Conservation (phyloP, 805 yeast genomes). For the Spencermartinsiella europaea region DNA sequence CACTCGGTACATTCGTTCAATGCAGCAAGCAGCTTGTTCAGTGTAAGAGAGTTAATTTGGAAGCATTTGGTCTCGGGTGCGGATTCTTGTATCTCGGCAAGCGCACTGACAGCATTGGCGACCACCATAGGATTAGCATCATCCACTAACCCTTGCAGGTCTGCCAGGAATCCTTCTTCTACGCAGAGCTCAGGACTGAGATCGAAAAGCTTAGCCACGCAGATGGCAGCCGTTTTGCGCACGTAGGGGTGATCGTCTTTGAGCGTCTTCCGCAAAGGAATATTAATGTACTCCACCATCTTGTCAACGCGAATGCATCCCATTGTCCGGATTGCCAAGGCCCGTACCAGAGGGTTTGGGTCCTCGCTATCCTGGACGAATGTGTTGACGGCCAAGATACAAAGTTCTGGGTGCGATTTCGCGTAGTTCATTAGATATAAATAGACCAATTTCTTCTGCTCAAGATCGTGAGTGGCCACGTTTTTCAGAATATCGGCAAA, state of each 20-base stretch:
- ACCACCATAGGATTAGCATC: slow-evolving; percentile 97
- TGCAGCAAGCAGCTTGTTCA: slow-evolving; percentile 65
- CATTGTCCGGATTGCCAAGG: slow-evolving; percentile 97
- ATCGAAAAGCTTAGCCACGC: slow-evolving; percentile 93
- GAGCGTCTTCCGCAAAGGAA: slow-evolving; percentile 79
- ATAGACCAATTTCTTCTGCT: slow-evolving; percentile 94
- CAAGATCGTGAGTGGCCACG: slow-evolving; percentile 93
- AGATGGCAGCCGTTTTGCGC: slow-evolving; percentile 93
- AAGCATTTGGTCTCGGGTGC: slow-evolving; percentile 50
- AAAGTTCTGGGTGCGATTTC: slow-evolving; percentile 89
- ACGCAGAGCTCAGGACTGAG: slow-evolving; percentile 72
- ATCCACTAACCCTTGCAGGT: slow-evolving; percentile 58
- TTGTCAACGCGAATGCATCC: slow-evolving; percentile 95
- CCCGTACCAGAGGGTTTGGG: slow-evolving; percentile 92
- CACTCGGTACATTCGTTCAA: slow-evolving; percentile 97
- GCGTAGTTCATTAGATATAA: slow-evolving; percentile 96
- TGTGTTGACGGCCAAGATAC: slow-evolving; percentile 94
- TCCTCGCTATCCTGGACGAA: slow-evolving; percentile 94
- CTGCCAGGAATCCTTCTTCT: slow-evolving; percentile 79
- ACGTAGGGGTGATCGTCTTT: slow-evolving; percentile 95
- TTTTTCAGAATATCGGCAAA: slow-evolving; percentile 96
- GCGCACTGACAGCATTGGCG: slow-evolving; percentile 84
- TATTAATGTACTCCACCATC: slow-evolving; percentile 91
- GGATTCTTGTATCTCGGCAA: slow-evolving; percentile 74
- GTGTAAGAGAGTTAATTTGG: slow-evolving; percentile 35